phyloP scores from a whole-genome alignment of 352 stramenopile species.

The Pythium insidiosum region DNA sequence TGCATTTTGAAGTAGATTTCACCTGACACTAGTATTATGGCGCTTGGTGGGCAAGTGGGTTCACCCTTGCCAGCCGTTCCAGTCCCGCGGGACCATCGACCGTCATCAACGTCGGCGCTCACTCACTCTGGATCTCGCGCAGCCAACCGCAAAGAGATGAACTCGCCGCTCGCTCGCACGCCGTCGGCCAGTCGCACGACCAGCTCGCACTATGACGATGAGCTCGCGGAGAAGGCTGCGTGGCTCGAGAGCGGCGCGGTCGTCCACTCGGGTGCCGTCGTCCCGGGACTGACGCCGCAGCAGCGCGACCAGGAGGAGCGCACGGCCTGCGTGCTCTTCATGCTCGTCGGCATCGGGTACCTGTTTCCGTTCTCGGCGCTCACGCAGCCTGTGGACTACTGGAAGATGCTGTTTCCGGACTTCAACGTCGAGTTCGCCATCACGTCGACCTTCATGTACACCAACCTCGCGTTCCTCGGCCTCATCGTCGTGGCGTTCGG shows the following conservation, averaged over 20 bases:
- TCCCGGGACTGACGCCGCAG: slow-evolving; percentile 9
- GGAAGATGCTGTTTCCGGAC: slow-evolving; percentile 78
- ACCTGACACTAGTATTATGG: too few species aligned
- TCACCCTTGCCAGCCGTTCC: too few species aligned
- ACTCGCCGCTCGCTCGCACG: slow-evolving; percentile 51
- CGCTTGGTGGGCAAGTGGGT: too few species aligned
- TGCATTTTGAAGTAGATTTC: too few species aligned
- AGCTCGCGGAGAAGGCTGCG: background rate
- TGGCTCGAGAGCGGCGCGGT: slow-evolving; percentile 3
- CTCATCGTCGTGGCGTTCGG: slow-evolving; percentile 56
- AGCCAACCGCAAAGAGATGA: slow-evolving; percentile 24
- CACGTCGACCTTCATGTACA: slow-evolving; percentile 82
- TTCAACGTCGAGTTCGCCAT: slow-evolving; percentile 85
- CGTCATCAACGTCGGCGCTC: too few species aligned
- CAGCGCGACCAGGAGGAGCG: slow-evolving; percentile 39
- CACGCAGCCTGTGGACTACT: slow-evolving; percentile 87
- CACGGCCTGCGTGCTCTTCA: slow-evolving; percentile 51
- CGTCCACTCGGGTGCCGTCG: slow-evolving; percentile 17
- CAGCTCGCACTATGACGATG: slow-evolving; percentile 32
- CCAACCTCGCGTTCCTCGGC: slow-evolving; percentile 58
- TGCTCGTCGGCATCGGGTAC: slow-evolving; percentile 71
- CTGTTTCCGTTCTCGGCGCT: slow-evolving; percentile 85
- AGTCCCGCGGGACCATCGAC: too few species aligned
- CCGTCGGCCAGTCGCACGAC: slow-evolving; percentile 22
- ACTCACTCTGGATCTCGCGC: too few species aligned